Evolutionary conservation across 306 rosid species (phyloP).

Genomic region (Prunus mongolica): DNA sequence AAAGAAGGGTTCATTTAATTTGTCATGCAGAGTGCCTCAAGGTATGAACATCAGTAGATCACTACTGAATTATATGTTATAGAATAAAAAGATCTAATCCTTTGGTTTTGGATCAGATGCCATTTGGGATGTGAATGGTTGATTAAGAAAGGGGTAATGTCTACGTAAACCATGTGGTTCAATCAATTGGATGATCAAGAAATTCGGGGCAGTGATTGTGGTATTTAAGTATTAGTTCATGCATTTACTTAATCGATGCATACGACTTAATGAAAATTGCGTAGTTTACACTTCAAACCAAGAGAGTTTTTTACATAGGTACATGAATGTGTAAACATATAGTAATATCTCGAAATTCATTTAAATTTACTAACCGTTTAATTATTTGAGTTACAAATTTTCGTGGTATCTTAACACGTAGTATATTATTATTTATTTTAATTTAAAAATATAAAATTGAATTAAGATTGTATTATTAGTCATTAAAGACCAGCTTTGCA

Average conservation of each 20-base stretch:
- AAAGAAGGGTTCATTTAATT: too few relatives aligned
- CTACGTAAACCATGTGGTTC: not conserved
- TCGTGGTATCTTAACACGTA: too few relatives aligned
- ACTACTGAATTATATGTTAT: not conserved
- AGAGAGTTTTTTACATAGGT: not conserved
- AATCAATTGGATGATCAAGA: not conserved
- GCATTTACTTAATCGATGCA: not conserved
- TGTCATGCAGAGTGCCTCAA: too few relatives aligned
- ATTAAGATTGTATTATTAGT: not conserved
- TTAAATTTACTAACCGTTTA: rapidly evolving
- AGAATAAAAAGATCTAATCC: not conserved
- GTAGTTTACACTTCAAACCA: not conserved
- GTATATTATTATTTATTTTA: not conserved
- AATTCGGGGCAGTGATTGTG: not conserved
- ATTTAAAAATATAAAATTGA: not conserved
- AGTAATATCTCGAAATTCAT: not conserved
- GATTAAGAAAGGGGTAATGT: not conserved
- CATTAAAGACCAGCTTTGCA: not conserved
- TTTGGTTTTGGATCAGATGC: conserved; percentile 6
- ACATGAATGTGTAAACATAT: not conserved
- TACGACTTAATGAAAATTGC: not conserved
- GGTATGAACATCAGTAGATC: not conserved
- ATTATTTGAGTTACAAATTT: not conserved
- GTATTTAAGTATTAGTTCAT: not conserved
- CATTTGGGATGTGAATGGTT: not conserved